Percentiles rank a stretch among this genome's conserved stretches.
Evolutionary conservation across 2,329 filamentous ascomycete genomes (phyloP).

Genomic region (Diplodia seriata): DNA sequence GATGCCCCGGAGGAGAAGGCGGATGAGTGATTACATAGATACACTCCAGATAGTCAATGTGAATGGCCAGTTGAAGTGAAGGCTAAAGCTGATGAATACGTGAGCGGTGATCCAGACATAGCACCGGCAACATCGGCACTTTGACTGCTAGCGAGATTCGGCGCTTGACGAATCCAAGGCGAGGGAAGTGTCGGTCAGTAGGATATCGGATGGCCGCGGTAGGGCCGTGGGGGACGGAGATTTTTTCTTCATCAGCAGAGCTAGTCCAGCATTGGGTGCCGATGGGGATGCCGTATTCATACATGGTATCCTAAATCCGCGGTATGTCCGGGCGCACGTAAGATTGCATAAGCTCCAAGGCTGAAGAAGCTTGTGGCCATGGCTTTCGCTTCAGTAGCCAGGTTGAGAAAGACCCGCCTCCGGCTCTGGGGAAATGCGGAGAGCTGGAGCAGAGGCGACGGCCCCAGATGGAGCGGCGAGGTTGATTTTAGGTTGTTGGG

Average conservation of each 20-base stretch:
- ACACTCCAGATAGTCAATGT: background rate
- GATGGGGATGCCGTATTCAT: background rate
- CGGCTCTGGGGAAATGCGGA: constrained; percentile 13
- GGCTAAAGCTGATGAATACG: no score
- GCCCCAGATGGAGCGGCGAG: constrained; percentile 22
- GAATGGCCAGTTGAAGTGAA: no score
- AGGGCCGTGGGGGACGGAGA: constrained; percentile 10
- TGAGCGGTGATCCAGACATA: no score
- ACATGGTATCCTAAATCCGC: background rate
- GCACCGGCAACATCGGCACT: constrained; percentile 2
- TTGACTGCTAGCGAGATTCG: background rate
- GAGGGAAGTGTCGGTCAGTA: constrained; percentile 1
- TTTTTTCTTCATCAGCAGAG: constrained; percentile 2
- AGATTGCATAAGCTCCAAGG: background rate
- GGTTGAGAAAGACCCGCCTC: constrained; percentile 9
- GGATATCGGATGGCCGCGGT: constrained; percentile 1
- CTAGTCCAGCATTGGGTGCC: background rate
- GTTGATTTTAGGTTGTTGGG: constrained; percentile 19
- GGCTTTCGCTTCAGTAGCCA: constrained; percentile 11
- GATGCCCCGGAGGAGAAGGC: background rate
- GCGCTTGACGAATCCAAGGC: constrained; percentile 6
- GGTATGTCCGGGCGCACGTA: constrained; percentile 3
- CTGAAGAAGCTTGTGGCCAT: background rate
- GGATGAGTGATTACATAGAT: background rate
- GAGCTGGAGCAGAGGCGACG: background rate